Conservation (phyloP, 257 asterid species). For the Handroanthus guayacan region DNA sequence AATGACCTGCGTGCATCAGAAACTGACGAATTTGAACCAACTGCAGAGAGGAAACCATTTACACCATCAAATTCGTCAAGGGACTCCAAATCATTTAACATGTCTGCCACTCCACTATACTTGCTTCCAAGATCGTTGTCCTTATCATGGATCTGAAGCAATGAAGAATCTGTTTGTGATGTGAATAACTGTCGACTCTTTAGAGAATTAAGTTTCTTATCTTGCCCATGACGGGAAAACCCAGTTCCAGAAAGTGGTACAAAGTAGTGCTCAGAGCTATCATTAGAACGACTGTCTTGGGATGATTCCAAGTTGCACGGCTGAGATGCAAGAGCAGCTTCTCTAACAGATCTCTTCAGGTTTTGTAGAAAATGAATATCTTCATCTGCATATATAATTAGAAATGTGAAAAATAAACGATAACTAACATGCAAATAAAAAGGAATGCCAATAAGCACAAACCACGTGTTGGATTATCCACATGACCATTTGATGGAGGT, state of each 20-base stretch:
- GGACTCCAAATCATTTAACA: conserved; percentile 74
- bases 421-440: conserved; percentile 28
- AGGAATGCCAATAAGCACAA: conserved; percentile 41
- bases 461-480: conserved; percentile 68
- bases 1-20: conserved; percentile 81
- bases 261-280: conserved; percentile 89
- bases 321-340: conserved; percentile 85
- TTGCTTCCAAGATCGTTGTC: conserved; percentile 61
- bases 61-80: conserved; percentile 74
- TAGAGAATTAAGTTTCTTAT: conserved; percentile 55
- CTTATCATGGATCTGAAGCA: conserved; percentile 53
- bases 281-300: conserved; percentile 85
- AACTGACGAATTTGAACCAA: conserved; percentile 76
- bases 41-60: conserved; percentile 76
- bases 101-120: conserved; percentile 63
- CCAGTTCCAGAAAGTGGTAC: conserved; percentile 80
- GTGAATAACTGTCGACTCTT: conserved; percentile 62
- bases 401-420: conserved; percentile 22
- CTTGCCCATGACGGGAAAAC: conserved; percentile 63
- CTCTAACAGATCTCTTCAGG: conserved; percentile 92
- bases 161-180: conserved; percentile 68
- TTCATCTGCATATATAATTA: conserved; percentile 62
- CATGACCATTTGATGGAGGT: conserved; percentile 50
- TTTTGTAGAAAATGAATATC: conserved; percentile 74
- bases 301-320: conserved; percentile 68